Evolutionary conservation across 1,284 basidiomycete species (phyloP), one percentile per base, ranked within the genome.

Genomic region (Chondrostereum purpureum): DNA sequence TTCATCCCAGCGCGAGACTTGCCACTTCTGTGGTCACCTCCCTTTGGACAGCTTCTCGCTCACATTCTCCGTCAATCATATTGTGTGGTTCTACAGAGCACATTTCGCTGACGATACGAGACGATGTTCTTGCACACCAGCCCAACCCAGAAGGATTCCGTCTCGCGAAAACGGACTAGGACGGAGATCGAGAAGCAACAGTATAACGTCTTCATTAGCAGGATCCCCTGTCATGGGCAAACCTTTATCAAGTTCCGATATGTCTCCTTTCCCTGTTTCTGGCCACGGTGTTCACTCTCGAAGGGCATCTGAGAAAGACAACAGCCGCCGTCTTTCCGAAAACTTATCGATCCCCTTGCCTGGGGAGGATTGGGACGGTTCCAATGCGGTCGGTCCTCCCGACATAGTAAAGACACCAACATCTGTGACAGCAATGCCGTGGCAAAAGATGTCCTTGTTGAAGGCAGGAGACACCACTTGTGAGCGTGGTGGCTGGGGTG

Each of bases 401-500:
- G 73, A 77, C 46, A 64, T 62, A 34, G 52, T 55, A 14, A 59
- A 57, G 40, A 54, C 62, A 46, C 54, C 62, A 33, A 51, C 63
- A 6, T 63, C 56, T 46, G 45, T 53, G 46, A 45, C 65, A 42
- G 57, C 61, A 10, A 70, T 70, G 16, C 52, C 66, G 33, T 85
- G 83, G 78, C 69, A 70, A 49, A 73, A 74, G 42, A 67, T 81
- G 14, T 66, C 73, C 20, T 65, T 83, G 10, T 62, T 75, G 22
- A 68, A 72, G 39, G 66, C 77, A n/a, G 70, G 68, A 8, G 78
- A 85, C 48, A 65, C 78, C 12, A 69, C 67, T 11, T 83, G 77
- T 54, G 85, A 89, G 50, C 70, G 86, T 36, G 87, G 87, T 16
- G 72, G 75, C 5, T 92, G 88, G 88, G 84, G 80, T 51, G 61